Evolutionary conservation across 768 basidiomycete species (phyloP), one percentile per base, ranked within the genome.

Genomic region (Russula brevipes): DNA sequence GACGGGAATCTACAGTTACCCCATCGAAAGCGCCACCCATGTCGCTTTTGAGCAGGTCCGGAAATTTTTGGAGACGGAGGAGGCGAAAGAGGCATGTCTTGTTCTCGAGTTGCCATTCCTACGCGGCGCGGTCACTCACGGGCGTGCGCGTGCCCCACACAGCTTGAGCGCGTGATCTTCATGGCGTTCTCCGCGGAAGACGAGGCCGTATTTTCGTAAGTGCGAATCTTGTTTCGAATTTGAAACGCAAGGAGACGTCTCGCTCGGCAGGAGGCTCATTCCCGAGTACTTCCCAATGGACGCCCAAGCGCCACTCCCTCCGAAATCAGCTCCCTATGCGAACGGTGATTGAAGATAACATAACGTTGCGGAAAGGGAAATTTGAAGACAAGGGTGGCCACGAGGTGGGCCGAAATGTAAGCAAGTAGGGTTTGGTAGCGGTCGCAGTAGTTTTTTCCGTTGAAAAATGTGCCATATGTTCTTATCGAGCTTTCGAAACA

Each of bases 1-100:
- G 4, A 91, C 90, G 0, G 91, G 82, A 0, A 76, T 90, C 16
- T 94, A 90, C 64, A 81, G 86, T 3, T 93, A 92, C 73, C 91
- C 91, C 1, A 84, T 90, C 50, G 73, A 75, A 49, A 84, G 83
- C 66, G 91, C 91, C 0, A 86, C 91, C 0, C 81, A 81, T 36
- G 79, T 93, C 57, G 90, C 91, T 2, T 72, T 92, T 57, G 74
- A 79, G 33, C 77, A 80, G 33, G 82, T 80, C 14, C 79, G 89
- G 54, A 72, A 78, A 38, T 85, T 84, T 58, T 71, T 85, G 45
- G 86, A 89, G 30, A 77, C 80, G 4, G 77, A 82, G 30, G 71
- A 71, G 6, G 85, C 80, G 5, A 72, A 72, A 61, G 72, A 76
- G 72, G 73, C 74, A 52, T 53, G 68, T 56, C 52, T 46, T 54